Evolutionary conservation across 352 stramenopile genomes (phyloP).

Genomic region (Pythium sukuiense): DNA sequence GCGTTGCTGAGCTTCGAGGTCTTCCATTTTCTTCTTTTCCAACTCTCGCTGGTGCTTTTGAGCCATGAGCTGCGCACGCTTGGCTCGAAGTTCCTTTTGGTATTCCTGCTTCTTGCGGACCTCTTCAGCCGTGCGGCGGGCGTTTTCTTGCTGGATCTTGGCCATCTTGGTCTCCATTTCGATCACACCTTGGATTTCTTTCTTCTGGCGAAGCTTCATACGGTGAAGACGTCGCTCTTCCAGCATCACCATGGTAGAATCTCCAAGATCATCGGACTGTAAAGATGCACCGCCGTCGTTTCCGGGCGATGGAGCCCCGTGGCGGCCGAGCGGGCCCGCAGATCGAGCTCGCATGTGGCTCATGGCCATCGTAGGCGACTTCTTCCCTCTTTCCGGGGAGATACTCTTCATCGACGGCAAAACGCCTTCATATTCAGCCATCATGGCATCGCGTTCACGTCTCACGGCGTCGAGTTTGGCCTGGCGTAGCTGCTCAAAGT

Average conservation of each 20-base stretch:
- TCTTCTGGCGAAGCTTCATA: slow-evolving; percentile 73
- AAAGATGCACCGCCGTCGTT: slow-evolving; percentile 17
- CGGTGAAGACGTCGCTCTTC: slow-evolving; percentile 60
- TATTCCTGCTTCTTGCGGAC: slow-evolving; percentile 56
- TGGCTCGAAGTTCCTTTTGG: slow-evolving; percentile 47
- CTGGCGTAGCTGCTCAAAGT: slow-evolving; percentile 68
- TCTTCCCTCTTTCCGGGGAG: slow-evolving; percentile 20
- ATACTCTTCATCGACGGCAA: slow-evolving; percentile 4
- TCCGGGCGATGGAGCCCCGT: neutral
- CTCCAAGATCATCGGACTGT: slow-evolving; percentile 29
- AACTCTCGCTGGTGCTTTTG: slow-evolving; percentile 65
- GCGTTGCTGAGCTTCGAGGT: slow-evolving; percentile 48
- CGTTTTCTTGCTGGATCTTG: slow-evolving; percentile 64
- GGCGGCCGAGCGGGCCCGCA: slow-evolving; percentile 19
- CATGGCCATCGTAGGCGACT: slow-evolving; percentile 9
- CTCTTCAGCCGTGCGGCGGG: slow-evolving; percentile 51
- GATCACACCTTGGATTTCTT: slow-evolving; percentile 73
- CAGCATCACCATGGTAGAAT: slow-evolving; percentile 62
- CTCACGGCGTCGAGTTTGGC: slow-evolving; percentile 59
- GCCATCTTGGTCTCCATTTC: slow-evolving; percentile 77
- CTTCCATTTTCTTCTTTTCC: slow-evolving; percentile 60
- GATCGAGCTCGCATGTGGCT: slow-evolving; percentile 9
- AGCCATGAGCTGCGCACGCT: slow-evolving; percentile 47
- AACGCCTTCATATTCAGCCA: slow-evolving; percentile 29
- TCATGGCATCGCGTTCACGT: slow-evolving; percentile 54